phyloP scores from a whole-genome alignment of 352 stramenopile genomes.

The Globisporangium cylindrosporum region DNA sequence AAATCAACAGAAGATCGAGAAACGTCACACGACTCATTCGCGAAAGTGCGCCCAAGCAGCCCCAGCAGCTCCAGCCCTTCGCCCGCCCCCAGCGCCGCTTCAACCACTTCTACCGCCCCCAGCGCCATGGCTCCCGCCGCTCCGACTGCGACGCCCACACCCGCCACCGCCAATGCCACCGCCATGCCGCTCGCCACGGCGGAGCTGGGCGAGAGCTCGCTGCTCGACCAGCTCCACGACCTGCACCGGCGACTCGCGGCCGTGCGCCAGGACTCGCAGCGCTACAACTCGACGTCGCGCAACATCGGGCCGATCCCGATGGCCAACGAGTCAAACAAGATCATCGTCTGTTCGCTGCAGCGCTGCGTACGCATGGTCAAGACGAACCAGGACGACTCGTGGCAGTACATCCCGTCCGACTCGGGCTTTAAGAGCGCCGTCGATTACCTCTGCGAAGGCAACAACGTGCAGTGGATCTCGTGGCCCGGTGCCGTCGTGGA shows the following conservation, averaged over 20 bases:
- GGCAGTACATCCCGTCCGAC: conserved; percentile 66
- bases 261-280: conserved; percentile 75
- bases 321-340: conserved; percentile 77
- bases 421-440: conserved; percentile 73
- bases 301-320: conserved; percentile 69
- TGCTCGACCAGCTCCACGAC: conserved; percentile 78
- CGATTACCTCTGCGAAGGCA: conserved; percentile 65
- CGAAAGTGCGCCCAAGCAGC: conserved; percentile 8
- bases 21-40: neutral
- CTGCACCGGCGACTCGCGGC: conserved; percentile 63
- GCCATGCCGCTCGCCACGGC: conserved; percentile 13
- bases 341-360: conserved; percentile 67
- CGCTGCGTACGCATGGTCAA: conserved; percentile 78
- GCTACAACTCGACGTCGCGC: conserved; percentile 55
- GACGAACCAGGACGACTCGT: conserved; percentile 65
- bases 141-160: neutral
- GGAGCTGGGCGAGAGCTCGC: conserved; percentile 67
- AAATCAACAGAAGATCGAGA: conserved; percentile 6
- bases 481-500: conserved; percentile 83
- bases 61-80: neutral
- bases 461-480: conserved; percentile 89
- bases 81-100: neutral
- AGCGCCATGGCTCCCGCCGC: neutral
- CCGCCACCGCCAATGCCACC: neutral
- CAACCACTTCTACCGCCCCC: neutral